These are phyloP conservation scores for Datura wrightii DNA, from an alignment of 257 asterid genomes.

Conservation along the genomic window DNA sequence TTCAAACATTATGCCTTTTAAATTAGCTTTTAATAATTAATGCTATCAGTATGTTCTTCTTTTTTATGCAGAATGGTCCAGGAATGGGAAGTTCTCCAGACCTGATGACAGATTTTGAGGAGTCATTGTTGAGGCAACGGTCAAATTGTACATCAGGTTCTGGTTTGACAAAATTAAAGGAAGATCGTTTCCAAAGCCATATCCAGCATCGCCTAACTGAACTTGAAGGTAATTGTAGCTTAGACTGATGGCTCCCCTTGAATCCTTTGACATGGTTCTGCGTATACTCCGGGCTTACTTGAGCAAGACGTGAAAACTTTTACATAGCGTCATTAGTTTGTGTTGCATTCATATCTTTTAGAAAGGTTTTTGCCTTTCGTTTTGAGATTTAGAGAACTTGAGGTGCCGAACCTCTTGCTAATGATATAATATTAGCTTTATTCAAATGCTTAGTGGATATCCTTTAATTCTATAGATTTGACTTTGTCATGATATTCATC, in stretches of 20 bases:
- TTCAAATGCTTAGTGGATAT: conserved; percentile 15
- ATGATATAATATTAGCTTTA: not conserved
- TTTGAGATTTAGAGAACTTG: conserved; percentile 24
- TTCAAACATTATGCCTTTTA: not conserved
- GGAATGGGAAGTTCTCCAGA: conserved; percentile 68
- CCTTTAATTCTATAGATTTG: not conserved
- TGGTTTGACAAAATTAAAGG: conserved; percentile 64
- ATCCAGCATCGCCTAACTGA: conserved; percentile 73
- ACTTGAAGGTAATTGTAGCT: conserved; percentile 77
- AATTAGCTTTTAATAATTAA: not conserved
- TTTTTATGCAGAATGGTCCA: conserved; percentile 56
- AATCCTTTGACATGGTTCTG: not conserved
- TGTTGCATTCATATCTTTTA: not conserved
- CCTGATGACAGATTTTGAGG: conserved; percentile 89
- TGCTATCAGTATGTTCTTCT: conserved; percentile 20
- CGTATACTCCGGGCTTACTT: not conserved
- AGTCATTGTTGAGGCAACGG: conserved; percentile 72
- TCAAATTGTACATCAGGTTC: conserved; percentile 66
- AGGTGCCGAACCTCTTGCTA: not conserved
- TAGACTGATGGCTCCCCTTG: conserved; percentile 20
- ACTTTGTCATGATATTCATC: not conserved
- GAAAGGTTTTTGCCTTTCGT: not conserved
- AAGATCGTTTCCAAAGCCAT: conserved; percentile 64
- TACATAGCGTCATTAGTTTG: not conserved
- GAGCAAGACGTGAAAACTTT: not conserved